phyloP scores from a whole-genome alignment of 352 stramenopile species.

The Phytophthora fragariae region DNA sequence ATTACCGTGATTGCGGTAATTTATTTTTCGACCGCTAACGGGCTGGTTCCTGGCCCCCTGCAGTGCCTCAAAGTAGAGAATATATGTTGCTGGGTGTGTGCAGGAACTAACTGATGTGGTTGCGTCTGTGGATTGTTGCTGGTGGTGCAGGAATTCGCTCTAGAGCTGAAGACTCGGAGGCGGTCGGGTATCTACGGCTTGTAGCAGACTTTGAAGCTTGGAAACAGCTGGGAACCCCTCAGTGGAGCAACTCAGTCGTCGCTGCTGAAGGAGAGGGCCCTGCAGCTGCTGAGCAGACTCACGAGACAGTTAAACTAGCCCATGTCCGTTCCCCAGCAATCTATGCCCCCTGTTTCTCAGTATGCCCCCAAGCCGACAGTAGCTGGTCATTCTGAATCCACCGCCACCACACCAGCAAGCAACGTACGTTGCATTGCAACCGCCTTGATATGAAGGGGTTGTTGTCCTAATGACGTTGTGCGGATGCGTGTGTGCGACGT shows the following conservation, averaged over 20 bases:
- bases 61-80: constrained; percentile 5
- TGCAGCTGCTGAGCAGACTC: constrained; percentile 7
- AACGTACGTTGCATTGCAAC: constrained; percentile 36
- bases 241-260: constrained; percentile 6
- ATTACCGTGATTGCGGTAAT: constrained; percentile 39
- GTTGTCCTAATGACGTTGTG: constrained; percentile 14
- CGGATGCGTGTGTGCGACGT: not conserved
- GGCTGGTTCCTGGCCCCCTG: not conserved
- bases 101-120: constrained; percentile 21
- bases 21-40: constrained; percentile 27
- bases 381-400: constrained; percentile 48
- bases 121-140: constrained; percentile 6
- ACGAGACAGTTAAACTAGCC: constrained; percentile 32
- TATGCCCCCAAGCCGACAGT: constrained; percentile 63
- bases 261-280: constrained; percentile 14
- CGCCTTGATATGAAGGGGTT: not conserved
- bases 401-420: constrained; percentile 32
- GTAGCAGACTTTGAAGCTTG: constrained; percentile 1
- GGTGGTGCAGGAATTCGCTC: constrained; percentile 20
- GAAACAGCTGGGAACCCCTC: constrained; percentile 11
- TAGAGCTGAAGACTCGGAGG: constrained; percentile 9
- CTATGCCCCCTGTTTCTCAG: constrained; percentile 78
- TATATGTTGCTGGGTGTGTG: constrained; percentile 8
- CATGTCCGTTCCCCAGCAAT: constrained; percentile 74
- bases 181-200: not conserved